A percentile compares a stretch with the other conserved stretches of the same genome.
These are phyloP conservation scores for Oryza glumipatula DNA, from an alignment of 176 grass and related monocot species.

Conservation along the genomic window DNA sequence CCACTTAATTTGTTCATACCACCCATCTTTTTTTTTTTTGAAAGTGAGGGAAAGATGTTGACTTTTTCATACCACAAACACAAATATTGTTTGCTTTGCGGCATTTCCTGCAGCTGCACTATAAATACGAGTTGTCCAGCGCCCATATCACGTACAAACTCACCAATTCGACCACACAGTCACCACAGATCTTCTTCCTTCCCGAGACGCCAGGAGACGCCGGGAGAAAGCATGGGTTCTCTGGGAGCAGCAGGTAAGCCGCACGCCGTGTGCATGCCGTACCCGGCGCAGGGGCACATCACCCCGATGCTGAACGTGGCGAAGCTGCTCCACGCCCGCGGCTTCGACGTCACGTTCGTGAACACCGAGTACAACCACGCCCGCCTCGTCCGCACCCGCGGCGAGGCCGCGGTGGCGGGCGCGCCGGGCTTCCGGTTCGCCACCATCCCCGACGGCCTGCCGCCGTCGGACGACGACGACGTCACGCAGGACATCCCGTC, in stretches of 20 bases:
- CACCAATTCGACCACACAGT: too few species aligned
- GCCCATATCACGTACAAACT: background rate
- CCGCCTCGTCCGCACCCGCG: slow-evolving; percentile 50
- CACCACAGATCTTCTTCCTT: too few species aligned
- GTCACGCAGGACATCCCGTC: slow-evolving; percentile 75
- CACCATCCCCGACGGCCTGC: slow-evolving; percentile 80
- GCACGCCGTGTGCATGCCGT: slow-evolving; percentile 73
- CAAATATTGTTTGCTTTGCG: background rate
- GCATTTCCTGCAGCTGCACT: background rate
- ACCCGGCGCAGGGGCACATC: slow-evolving; percentile 80
- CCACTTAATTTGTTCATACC: background rate
- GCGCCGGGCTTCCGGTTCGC: slow-evolving; percentile 58
- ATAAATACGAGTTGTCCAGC: slow-evolving; percentile 8
- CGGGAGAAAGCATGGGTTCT: slow-evolving; percentile 39
- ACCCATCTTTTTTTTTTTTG: background rate
- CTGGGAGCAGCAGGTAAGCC: slow-evolving; percentile 30
- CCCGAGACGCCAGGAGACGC: too few species aligned
- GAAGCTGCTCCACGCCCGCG: slow-evolving; percentile 75
- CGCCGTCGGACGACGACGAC: slow-evolving; percentile 47
- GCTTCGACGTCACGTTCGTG: slow-evolving; percentile 80
- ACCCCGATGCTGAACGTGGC: slow-evolving; percentile 76
- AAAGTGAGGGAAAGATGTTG: background rate
- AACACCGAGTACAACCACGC: slow-evolving; percentile 78
- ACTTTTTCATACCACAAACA: background rate
- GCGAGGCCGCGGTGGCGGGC: slow-evolving; percentile 43